Evolutionary conservation across 768 basidiomycete species (phyloP), one percentile per base, ranked within the genome.

Genomic region (Tricholoma furcatifolium): DNA sequence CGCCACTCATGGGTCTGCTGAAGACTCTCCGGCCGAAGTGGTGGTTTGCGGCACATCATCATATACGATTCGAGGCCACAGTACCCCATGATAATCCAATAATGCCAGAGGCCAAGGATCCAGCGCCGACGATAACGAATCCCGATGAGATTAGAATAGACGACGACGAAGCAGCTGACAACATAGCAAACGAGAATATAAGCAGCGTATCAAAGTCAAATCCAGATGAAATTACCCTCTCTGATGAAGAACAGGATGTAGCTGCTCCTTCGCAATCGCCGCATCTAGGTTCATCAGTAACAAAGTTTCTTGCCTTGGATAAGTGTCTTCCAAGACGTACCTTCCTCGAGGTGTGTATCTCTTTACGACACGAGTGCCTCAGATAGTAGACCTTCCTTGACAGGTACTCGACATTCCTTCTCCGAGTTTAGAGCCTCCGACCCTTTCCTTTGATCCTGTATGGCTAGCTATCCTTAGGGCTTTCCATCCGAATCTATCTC

Each of bases 41-140:
- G 83, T 98, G 95, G 96, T 97, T 97, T 67, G 70, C 91, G 3
- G 95, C 93, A 0, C 96, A 98, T 69, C 62, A 98, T 45, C 96
- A 98, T 63, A 84, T 86, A 43, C 85, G 88, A 46, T 98, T 88
- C 61, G 87, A 93, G 54, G 95, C 93, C 2, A 67, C 71, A 0
- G 80, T 87, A 7, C 59, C 66, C 3, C 85, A 89, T 49, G 31
- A 41, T n/a, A 36, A 53, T 24, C 23, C n/a, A 30, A 23, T 24
- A 24, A 38, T 15, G 18, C 14, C 11, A 11, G 31, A 20, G 12
- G 14, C 42, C 6, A 38, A 18, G 1, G n/a, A 15, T 8, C 15
- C 18, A 36, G 40, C 36, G 15, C 39, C 24, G 18, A 40, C 14
- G 20, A 44, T 40, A 20, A 12, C 10, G 2, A 55, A 55, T 35